These are phyloP conservation scores for Cryphonectria naterciae DNA, from an alignment of 2,329 filamentous ascomycete species.

Conservation along the genomic window DNA sequence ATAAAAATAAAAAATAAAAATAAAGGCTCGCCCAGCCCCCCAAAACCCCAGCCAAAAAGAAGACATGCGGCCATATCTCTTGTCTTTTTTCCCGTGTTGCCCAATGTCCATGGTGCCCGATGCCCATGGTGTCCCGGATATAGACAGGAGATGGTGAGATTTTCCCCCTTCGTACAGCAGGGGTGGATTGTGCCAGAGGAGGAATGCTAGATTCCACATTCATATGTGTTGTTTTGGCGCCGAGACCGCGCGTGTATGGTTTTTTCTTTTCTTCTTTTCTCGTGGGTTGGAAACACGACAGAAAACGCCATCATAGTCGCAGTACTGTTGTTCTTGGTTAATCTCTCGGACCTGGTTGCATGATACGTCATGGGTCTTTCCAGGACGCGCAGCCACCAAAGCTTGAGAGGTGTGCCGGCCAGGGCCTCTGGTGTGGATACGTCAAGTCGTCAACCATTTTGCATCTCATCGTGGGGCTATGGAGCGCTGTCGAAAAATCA, in stretches of 20 bases:
- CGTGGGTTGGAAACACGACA: slow-evolving; percentile 14
- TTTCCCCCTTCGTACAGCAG: background rate
- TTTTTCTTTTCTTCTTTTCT: background rate
- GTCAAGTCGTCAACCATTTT: slow-evolving; percentile 64
- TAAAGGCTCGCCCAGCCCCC: background rate
- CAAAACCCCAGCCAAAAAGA: slow-evolving; percentile 17
- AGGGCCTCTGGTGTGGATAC: slow-evolving; percentile 33
- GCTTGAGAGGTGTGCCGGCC: slow-evolving; percentile 24
- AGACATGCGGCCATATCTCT: slow-evolving; percentile 27
- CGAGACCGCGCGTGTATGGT: background rate
- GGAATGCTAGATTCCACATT: background rate
- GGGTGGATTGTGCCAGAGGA: background rate
- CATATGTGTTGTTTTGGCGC: background rate
- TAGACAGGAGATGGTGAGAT: slow-evolving; percentile 13
- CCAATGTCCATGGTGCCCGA: slow-evolving; percentile 11
- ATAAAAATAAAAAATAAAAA: background rate
- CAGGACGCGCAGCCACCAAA: background rate
- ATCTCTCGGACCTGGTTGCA: slow-evolving; percentile 1
- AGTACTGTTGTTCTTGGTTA: background rate
- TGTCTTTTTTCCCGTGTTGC: slow-evolving; percentile 2
- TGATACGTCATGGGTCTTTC: background rate
- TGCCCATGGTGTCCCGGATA: slow-evolving; percentile 12
- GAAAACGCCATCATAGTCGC: slow-evolving; percentile 13
- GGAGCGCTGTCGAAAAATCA: slow-evolving; percentile 17
- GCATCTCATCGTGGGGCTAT: slow-evolving; percentile 7